Conservation (phyloP, 805 yeast species). For the Wickerhamiella brachini region DNA sequence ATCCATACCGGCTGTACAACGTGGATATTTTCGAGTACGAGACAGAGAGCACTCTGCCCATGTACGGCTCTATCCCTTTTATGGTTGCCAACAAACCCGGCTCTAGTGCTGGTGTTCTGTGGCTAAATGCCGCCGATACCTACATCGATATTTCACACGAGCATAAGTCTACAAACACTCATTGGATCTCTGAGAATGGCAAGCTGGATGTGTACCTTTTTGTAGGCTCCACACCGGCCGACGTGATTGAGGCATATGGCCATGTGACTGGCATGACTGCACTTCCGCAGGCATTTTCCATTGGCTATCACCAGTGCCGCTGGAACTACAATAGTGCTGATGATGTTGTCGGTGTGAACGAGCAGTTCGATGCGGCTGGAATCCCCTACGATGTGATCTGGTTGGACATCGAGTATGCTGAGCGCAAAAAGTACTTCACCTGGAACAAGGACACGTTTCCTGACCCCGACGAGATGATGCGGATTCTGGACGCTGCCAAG, state of each 20-base stretch:
- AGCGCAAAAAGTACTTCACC: constrained; percentile 74
- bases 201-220: constrained; percentile 59
- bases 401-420: constrained; percentile 91
- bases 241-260: constrained; percentile 48
- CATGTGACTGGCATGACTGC: constrained; percentile 55
- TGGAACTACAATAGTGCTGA: constrained; percentile 90
- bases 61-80: constrained; percentile 93
- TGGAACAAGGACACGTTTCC: constrained; percentile 73
- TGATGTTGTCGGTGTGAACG: constrained; percentile 64
- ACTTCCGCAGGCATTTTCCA: constrained; percentile 62
- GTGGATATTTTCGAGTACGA: constrained; percentile 95
- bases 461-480: constrained; percentile 55
- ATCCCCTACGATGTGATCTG: constrained; percentile 88
- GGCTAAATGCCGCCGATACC: constrained; percentile 91
- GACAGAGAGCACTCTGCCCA: constrained; percentile 64
- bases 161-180: constrained; percentile 34
- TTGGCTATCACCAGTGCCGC: constrained; percentile 92
- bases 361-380: constrained; percentile 52
- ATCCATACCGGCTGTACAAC: constrained; percentile 80
- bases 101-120: constrained; percentile 61
- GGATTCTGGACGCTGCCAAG: constrained; percentile 51
- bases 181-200: constrained; percentile 93
- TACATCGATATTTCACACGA: constrained; percentile 53
- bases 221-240: constrained; percentile 43
- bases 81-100: constrained; percentile 53